Evolutionary conservation across 1,139 yeast genomes (phyloP), one percentile per base, ranked within the genome.

Genomic region (Hansenula sp.): DNA sequence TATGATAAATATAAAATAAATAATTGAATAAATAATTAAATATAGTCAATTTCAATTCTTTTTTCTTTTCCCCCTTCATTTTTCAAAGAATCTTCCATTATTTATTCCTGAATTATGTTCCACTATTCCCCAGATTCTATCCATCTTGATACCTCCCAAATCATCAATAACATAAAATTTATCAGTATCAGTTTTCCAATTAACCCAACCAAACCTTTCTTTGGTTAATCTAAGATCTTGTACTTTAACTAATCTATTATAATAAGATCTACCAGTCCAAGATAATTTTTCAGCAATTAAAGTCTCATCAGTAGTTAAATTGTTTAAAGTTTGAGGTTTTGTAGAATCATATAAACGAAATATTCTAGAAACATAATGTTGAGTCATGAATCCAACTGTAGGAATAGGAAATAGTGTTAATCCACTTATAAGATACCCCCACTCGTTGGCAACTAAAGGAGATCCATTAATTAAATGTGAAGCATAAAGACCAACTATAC

Each of bases 141-240:
- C 95, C 95, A 86, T 86, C 50, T 78, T 78, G 55, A 83, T 65
- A 1, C 95, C 95, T 3, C 95, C 94, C 34, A 83, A 69, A 48
- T 85, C 82, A 55, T 86, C 95, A 9, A 73, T 76, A 4, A 86
- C 74, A 51, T 79, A 83, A 58, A 70, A 77, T 34, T 57, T 48
- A 2, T 66, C 55, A 20, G 66, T 62, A 6, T 62, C 56, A 29
- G 71, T 73, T 35, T 72, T 66, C 82, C 92, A 79, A 38, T 79
- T 74, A 25, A 75, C 70, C 66, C 79, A 81, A 1, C 89, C 84
- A n/a, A 62, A 61, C 32, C 65, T 55, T 37, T 58, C 53, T 32
- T 57, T 46, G 29, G 65, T 62, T 26, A 81, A 58, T 43, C 67
- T 59, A 39, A 84, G 62, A 33, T 69, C 72, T 24, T 74, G 57